These are phyloP conservation scores for Pseudodiploospora longispora DNA, from an alignment of 2,329 filamentous ascomycete species.

Conservation along the genomic window DNA sequence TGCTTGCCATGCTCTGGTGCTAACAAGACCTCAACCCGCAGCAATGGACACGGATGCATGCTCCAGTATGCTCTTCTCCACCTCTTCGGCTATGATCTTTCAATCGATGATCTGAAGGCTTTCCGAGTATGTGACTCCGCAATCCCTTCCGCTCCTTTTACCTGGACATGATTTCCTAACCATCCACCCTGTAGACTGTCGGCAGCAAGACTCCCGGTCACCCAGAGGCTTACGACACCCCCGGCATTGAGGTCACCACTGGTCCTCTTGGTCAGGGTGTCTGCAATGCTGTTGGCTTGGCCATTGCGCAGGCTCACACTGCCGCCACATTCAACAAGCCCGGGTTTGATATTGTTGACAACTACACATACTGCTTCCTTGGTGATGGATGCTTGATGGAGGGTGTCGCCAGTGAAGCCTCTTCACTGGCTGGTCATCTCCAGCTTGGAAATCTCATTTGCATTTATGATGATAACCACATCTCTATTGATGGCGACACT, in stretches of 20 bases:
- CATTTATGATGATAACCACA: slow-evolving; percentile 98
- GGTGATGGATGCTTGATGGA: slow-evolving; percentile 99
- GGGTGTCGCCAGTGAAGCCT: slow-evolving; percentile 90
- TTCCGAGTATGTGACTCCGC: slow-evolving; percentile 70
- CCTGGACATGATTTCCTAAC: slow-evolving; percentile 4
- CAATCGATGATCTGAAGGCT: slow-evolving; percentile 85
- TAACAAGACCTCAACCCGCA: slow-evolving; percentile 28
- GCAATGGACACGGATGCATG: slow-evolving; percentile 99
- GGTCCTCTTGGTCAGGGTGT: slow-evolving; percentile 97
- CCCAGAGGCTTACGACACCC: slow-evolving; percentile 93
- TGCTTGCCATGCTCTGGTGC: neutral
- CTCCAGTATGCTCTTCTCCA: slow-evolving; percentile 98
- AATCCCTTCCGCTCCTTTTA: no score
- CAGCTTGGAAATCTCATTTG: slow-evolving; percentile 96
- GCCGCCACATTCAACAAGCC: slow-evolving; percentile 94
- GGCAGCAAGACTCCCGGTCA: slow-evolving; percentile 86
- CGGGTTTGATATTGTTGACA: slow-evolving; percentile 82
- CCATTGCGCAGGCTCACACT: slow-evolving; percentile 90
- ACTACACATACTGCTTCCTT: slow-evolving; percentile 95
- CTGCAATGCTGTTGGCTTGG: slow-evolving; percentile 93
- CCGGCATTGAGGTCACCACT: slow-evolving; percentile 95
- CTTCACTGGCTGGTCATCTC: slow-evolving; percentile 86
- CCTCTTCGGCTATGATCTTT: slow-evolving; percentile 82
- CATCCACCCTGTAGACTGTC: slow-evolving; percentile 29
- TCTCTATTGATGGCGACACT: slow-evolving; percentile 90